phyloP scores from a whole-genome alignment of 2,329 filamentous ascomycete genomes.

The Ascochyta clinopodiicola region DNA sequence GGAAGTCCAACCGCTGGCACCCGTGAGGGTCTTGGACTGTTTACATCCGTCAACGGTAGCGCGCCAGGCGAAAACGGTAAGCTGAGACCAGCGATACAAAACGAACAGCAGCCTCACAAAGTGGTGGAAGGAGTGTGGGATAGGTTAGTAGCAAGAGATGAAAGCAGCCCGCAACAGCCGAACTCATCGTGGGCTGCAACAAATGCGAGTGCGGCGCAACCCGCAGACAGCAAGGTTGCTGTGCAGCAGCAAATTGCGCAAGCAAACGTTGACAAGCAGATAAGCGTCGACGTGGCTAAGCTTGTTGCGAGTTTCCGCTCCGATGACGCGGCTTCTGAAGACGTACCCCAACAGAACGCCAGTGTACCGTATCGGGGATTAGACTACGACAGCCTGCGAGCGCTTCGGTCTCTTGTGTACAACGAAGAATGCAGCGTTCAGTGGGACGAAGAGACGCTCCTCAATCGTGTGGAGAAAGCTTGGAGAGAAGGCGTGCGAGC shows the following conservation, averaged over 20 bases:
- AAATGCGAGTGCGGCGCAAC: constrained; percentile 9
- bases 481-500: constrained; percentile 42
- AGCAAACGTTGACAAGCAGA: constrained; percentile 33
- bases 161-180: constrained; percentile 23
- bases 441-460: constrained; percentile 39
- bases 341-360: constrained; percentile 27
- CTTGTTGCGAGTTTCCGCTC: constrained; percentile 38
- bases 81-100: constrained; percentile 15
- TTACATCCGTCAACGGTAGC: constrained; percentile 19
- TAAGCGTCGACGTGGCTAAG: constrained; percentile 37
- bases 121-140: constrained; percentile 36
- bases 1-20: constrained; percentile 35
- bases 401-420: constrained; percentile 42
- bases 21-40: constrained; percentile 23
- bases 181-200: constrained; percentile 20
- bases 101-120: constrained; percentile 22
- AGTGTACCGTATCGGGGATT: constrained; percentile 36
- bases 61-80: constrained; percentile 4
- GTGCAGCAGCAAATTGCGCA: constrained; percentile 30
- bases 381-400: constrained; percentile 38
- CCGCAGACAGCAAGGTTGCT: constrained; percentile 22
- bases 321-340: constrained; percentile 27
- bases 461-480: constrained; percentile 37
- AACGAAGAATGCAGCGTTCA: constrained; percentile 29
- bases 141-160: constrained; percentile 23